Evolutionary conservation across 352 stramenopile genomes (phyloP), one percentile per base, ranked within the genome.

Genomic region (Phytophthora brassicae): DNA sequence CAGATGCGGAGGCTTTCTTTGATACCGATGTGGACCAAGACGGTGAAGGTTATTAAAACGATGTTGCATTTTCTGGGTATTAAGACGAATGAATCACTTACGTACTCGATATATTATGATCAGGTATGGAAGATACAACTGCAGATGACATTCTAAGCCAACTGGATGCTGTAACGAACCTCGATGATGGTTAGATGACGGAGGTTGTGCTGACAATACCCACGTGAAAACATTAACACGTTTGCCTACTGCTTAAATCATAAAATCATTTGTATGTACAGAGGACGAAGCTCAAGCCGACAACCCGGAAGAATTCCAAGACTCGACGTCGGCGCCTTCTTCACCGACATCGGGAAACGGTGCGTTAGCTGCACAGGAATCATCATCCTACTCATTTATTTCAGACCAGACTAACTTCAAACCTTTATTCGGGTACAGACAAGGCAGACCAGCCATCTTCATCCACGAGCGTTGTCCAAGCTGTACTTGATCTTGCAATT

Each of bases 141-240:
- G 50, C 66, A 26, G 72, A 81, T 8, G 60, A 72, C 19, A 64
- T 81, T 31, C 49, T 84, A 1, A 68, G 70, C 9, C 72, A 81
- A 33, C 23, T 81, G 7, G 66, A 81, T 29, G 61, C 59, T 2
- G 55, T 74, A 7, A 77, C 65, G 31, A 59, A 24, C 17, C 69
- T 74, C 7, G 64, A 72, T 39, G 65, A 70, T 39, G 60, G 69
- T 77, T 38, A 17, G 28, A 11, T 43, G 36, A 13, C 6, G n/a
- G 19, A 24, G 38, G 11, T 4, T 22, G 2, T 8, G 38, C 7
- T 20, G 5, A 22, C n/a, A 44, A 3, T 7, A 14, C 20, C 7
- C 39, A 45, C 9, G 7, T 39, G 33, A 39, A 41, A 41, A 6
- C 11, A 42, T n/a, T 42, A n/a, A 42, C 35, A 42, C 5, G 2